Conservation (phyloP, 202 grass and related monocot genomes). For the Tripidium arundinaceum region DNA sequence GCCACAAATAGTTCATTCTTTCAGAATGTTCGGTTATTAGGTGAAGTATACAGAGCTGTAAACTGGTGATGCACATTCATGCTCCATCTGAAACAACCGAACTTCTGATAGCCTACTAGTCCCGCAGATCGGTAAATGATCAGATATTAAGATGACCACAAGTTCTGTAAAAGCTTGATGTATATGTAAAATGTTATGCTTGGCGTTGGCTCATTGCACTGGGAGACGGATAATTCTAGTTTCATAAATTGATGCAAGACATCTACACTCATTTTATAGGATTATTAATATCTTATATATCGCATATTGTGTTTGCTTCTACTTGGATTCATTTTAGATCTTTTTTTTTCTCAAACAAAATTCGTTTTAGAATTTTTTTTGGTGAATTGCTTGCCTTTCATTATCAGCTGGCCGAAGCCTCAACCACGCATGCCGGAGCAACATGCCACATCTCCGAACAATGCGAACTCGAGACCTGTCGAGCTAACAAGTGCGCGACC, state of each 20-base stretch:
- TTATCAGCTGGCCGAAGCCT: too few relatives aligned
- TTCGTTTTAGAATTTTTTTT: too few relatives aligned
- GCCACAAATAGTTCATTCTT: background rate
- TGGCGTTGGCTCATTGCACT: background rate
- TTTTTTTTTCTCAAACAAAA: background rate
- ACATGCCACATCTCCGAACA: too few relatives aligned
- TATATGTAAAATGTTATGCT: background rate
- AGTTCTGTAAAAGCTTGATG: background rate
- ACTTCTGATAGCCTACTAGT: background rate
- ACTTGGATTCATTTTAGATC: background rate
- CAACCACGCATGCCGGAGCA: too few relatives aligned
- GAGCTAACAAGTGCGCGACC: too few relatives aligned
- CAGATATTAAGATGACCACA: background rate
- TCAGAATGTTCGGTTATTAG: background rate
- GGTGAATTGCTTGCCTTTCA: too few relatives aligned
- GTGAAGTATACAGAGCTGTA: background rate
- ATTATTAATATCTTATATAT: background rate
- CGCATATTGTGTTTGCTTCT: background rate
- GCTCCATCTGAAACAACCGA: background rate
- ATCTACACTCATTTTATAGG: background rate
- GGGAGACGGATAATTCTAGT: background rate
- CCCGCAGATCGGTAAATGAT: background rate
- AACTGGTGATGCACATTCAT: background rate
- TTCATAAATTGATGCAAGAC: background rate
- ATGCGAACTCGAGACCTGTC: too few relatives aligned